A percentile compares a stretch with the other conserved stretches of the same genome.
Evolutionary conservation across 2,329 filamentous ascomycete species (phyloP).

Genomic region (Zymoseptoria tritici): DNA sequence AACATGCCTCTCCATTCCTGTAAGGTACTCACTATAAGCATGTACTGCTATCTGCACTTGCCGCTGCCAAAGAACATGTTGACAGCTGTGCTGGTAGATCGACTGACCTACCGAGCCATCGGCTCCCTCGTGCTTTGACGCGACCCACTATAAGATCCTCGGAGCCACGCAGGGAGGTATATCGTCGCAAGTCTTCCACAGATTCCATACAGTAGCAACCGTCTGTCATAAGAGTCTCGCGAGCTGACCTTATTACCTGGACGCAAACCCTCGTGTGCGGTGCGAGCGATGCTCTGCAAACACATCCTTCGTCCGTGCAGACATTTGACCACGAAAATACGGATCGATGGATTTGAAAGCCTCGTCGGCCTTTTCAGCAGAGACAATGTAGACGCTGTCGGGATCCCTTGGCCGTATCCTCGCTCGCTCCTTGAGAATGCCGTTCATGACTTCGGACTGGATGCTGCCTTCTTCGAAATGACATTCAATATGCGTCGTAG

Average conservation of each 20-base stretch:
- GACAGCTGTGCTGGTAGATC: no score
- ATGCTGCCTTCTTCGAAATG: not conserved
- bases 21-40: not conserved
- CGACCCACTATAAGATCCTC: no score
- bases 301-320: not conserved
- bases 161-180: no score
- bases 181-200: no score
- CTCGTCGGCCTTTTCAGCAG: not conserved
- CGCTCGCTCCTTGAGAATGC: not conserved
- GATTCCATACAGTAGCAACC: not conserved
- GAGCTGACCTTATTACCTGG: not conserved
- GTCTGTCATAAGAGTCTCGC: not conserved
- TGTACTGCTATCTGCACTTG: no score
- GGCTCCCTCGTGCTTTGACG: no score
- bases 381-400: not conserved
- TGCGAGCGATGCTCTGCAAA: not conserved
- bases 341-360: not conserved
- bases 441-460: not conserved
- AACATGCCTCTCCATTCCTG: not conserved
- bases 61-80: no score
- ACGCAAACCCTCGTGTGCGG: not conserved
- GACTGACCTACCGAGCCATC: no score
- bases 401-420: not conserved
- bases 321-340: not conserved
- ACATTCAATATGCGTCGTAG: not conserved